A percentile compares a stretch with the other conserved stretches of the same genome.
phyloP scores from a whole-genome alignment of 164 flowering plant genomes.

The Macadamia tetraphylla region DNA sequence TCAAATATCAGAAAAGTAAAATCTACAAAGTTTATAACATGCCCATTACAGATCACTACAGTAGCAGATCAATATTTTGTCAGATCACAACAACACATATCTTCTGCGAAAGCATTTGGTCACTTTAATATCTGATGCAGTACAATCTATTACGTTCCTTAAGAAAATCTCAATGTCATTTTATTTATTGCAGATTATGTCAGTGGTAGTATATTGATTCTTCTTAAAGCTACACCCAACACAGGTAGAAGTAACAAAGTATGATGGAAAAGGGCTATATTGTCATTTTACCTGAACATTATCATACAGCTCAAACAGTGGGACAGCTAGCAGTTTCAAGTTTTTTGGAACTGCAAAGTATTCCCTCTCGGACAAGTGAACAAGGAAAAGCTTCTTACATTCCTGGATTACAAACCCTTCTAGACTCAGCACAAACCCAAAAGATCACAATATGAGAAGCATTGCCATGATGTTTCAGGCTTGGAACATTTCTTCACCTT shows the following conservation, averaged over 20 bases:
- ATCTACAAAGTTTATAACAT: no score
- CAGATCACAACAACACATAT: no score
- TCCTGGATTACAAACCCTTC: slow-evolving; percentile 42
- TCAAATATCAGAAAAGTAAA: no score
- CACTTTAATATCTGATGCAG: neutral
- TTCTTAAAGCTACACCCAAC: neutral
- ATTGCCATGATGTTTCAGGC: neutral
- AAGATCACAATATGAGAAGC: neutral
- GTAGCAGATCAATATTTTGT: no score
- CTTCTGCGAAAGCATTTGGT: neutral
- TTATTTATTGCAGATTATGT: no score
- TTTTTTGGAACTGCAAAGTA: slow-evolving; percentile 97
- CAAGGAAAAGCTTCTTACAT: slow-evolving; percentile 90
- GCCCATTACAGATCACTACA: no score
- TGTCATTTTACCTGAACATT: slow-evolving; percentile 78
- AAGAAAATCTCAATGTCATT: neutral
- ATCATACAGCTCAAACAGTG: slow-evolving; percentile 92
- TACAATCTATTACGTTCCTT: neutral
- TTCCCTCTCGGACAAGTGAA: slow-evolving; percentile 90
- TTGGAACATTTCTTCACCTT: slow-evolving; percentile 44
- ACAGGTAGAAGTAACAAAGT: neutral
- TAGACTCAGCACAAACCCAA: neutral
- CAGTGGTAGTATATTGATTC: no score
- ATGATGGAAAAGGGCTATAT: neutral
- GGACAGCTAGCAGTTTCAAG: slow-evolving; percentile 92